Base-by-base conservation (phyloP, 768 basidiomycete genomes). In the Suillus americanus region DNA sequence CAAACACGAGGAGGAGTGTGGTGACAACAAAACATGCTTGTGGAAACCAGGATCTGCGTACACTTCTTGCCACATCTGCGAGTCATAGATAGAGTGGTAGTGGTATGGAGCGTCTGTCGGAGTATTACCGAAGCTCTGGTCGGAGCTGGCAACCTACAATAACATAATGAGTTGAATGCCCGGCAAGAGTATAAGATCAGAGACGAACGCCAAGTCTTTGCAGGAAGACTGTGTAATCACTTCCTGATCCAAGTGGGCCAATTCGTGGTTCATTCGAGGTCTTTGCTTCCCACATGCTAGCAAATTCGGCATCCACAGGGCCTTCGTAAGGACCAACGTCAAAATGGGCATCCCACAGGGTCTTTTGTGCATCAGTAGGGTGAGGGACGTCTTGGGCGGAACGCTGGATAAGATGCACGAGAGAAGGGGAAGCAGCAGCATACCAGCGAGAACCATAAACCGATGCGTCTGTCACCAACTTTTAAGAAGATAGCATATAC, bases 141-240 rank as follows among this genome's bases (percentile, higher is more conserved):
- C 70, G 1, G 70, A 68, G 64, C 79, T 79, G 30, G 81, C 69
- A 23, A 78, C 71, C 79, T 79, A 35, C 51, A 30, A 30, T 30
- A 2, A 10, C 68, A 59, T 12, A 67, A 64, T 51, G 38, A 38
- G 5, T 65, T 8, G 60, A 37, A 25, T 12, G 16, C 25, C 40
- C 30, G 20, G 20, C 38, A 64, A 18, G 40, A 38, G 12, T n/a
- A 28, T 43, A 37, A 38, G 46, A 9, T 51, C 16, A 10, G 30
- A 70, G 62, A 10, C 85, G 77, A 61, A 91, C 84, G 2, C 90
- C 90, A 60, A 88, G 80, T 48, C 88, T 81, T 75, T 98, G 94
- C 70, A 99, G 77, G 79, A 98, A 97, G 12, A 94, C 90, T 0
- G 96, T 97, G 69, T 84, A 98, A 75, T 98, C 97, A 64, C 92